These are phyloP conservation scores for Suillus alpinus DNA, from an alignment of 768 basidiomycete species.

Conservation along the genomic window DNA sequence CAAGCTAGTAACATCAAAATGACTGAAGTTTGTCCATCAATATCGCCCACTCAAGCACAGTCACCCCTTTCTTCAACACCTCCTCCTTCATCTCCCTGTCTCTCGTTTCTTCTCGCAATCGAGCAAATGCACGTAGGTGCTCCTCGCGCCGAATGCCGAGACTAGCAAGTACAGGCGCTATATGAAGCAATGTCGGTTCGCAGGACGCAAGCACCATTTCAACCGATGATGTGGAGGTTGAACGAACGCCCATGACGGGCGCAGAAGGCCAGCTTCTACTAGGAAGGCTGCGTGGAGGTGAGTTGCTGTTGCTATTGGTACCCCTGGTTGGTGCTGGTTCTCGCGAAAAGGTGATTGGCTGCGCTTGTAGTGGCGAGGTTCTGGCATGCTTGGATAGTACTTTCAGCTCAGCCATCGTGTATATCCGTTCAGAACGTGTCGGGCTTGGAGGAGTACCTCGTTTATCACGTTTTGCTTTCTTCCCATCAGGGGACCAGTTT, in stretches of 20 bases:
- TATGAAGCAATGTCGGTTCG: conserved; percentile 63
- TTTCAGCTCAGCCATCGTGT: conserved; percentile 32
- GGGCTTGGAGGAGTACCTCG: too few relatives aligned
- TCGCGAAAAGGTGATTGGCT: background rate
- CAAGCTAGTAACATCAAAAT: conserved; percentile 16
- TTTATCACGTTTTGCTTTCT: too few relatives aligned
- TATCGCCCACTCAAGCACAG: conserved; percentile 78
- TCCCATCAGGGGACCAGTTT: too few relatives aligned
- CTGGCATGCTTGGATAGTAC: conserved; percentile 26
- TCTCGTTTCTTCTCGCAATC: conserved; percentile 62
- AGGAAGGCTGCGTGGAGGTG: conserved; percentile 17
- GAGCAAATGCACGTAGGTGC: conserved; percentile 60
- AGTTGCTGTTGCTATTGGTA: conserved; percentile 17
- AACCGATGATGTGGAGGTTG: conserved; percentile 41
- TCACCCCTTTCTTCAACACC: conserved; percentile 64
- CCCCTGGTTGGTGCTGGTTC: conserved; percentile 15
- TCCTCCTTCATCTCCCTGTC: conserved; percentile 70
- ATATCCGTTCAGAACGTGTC: conserved; percentile 27
- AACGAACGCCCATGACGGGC: conserved; percentile 19
- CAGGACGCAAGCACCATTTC: conserved; percentile 59
- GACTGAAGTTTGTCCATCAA: conserved; percentile 61
- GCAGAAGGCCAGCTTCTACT: conserved; percentile 13
- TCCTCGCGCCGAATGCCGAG: conserved; percentile 60
- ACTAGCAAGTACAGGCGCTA: conserved; percentile 51
- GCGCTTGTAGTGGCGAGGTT: conserved; percentile 20